These are phyloP conservation scores for Vararia minispora DNA, from an alignment of 768 basidiomycete genomes.

Conservation along the genomic window DNA sequence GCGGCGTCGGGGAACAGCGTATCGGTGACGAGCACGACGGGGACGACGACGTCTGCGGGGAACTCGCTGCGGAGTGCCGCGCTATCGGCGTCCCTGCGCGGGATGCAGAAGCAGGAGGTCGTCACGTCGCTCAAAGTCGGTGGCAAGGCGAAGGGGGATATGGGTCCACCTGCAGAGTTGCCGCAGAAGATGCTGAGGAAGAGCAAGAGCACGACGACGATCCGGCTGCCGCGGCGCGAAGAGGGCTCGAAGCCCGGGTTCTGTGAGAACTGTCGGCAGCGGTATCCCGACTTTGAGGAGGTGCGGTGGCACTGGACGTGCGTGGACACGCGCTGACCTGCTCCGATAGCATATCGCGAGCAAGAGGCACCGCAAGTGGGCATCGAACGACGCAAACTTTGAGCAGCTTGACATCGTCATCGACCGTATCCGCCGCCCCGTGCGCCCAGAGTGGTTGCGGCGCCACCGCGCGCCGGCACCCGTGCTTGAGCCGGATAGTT, in stretches of 20 bases:
- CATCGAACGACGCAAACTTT: slow-evolving; percentile 69
- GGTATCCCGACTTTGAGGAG: slow-evolving; percentile 78
- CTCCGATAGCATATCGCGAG: slow-evolving; percentile 54
- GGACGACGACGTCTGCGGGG: slow-evolving; percentile 65
- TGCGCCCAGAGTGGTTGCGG: slow-evolving; percentile 23
- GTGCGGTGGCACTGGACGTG: slow-evolving; percentile 31
- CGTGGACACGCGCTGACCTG: slow-evolving; percentile 1
- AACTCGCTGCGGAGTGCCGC: slow-evolving; percentile 32
- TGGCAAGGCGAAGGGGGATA: slow-evolving; percentile 28
- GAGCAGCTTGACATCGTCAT: slow-evolving; percentile 67
- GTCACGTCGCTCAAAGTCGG: slow-evolving; percentile 50
- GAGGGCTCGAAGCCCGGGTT: slow-evolving; percentile 91
- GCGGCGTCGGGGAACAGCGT: slow-evolving; percentile 97
- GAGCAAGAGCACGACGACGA: slow-evolving; percentile 72
- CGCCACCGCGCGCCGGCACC: slow-evolving; percentile 9
- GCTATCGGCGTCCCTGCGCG: slow-evolving; percentile 42
- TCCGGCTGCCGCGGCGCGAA: slow-evolving; percentile 65
- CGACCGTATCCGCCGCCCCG: slow-evolving; percentile 41
- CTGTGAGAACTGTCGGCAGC: slow-evolving; percentile 90
- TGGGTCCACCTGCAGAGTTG: slow-evolving; percentile 61
- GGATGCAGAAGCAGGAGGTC: slow-evolving; percentile 52
- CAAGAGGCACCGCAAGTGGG: slow-evolving; percentile 75
- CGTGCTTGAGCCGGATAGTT: too few species aligned
- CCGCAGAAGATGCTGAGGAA: slow-evolving; percentile 51
- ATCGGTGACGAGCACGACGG: slow-evolving; percentile 80